Evolutionary conservation across 108 stramenopile genomes (phyloP), one percentile per base, ranked within the genome.

Genomic region (Craspedostauros australis): DNA sequence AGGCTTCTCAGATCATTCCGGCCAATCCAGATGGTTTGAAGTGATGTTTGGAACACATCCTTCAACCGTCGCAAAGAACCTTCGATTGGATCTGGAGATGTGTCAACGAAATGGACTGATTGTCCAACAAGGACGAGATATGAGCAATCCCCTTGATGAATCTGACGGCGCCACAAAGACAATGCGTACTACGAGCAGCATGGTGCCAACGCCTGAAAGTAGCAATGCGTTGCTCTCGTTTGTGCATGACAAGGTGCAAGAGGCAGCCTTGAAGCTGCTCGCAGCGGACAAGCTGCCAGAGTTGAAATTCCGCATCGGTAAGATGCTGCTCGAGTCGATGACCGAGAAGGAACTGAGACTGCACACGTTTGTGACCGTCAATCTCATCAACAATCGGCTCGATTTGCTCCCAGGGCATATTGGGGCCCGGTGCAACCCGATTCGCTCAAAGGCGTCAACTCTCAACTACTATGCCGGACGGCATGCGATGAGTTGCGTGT

Each of bases 351-450:
- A 52, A 7, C 5, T 52, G 4, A 25, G 19, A 15, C 11, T 18
- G 3, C n/a, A 14, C 11, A 52, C 37, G 15, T 52, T 52, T 6
- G 50, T 52, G 11, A 36, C 37, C 34, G 50, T 36, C 38, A 52
- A 52, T 11, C 18, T 52, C 5, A 4, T 52, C 5, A 33, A 36
- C n/a, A n/a, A n/a, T n/a, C n/a, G n/a, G n/a, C n/a, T n/a, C n/a
- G n/a, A n/a, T n/a, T n/a, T n/a, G n/a, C n/a, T n/a, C n/a, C n/a
- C n/a, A n/a, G n/a, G n/a, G n/a, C n/a, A n/a, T n/a, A n/a, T n/a
- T n/a, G n/a, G n/a, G n/a, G n/a, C n/a, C n/a, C n/a, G n/a, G n/a
- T n/a, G n/a, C n/a, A n/a, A n/a, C n/a, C n/a, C n/a, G n/a, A n/a
- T n/a, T n/a, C n/a, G n/a, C n/a, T n/a, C n/a, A n/a, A n/a, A n/a